Percentiles rank a stretch among this genome's conserved stretches.
Evolutionary conservation across 352 stramenopile genomes (phyloP).

Genomic region (Phytophthora pisi): DNA sequence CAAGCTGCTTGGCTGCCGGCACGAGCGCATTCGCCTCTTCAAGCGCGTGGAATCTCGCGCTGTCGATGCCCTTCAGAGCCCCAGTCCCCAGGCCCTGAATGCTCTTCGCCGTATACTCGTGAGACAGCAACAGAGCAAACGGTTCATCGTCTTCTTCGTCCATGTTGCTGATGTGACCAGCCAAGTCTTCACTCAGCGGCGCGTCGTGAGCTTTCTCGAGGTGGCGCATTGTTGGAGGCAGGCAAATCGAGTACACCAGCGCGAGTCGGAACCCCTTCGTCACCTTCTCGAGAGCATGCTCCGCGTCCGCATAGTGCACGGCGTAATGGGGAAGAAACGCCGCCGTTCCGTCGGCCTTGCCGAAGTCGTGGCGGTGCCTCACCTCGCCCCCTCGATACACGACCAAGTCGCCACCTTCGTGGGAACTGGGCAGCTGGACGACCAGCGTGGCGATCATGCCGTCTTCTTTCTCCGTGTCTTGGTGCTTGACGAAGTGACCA

Average conservation of each 20-base stretch:
- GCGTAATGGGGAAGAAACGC: constrained; percentile 21
- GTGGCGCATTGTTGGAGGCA: constrained; percentile 18
- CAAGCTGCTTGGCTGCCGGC: neutral
- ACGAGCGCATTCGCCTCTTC: constrained; percentile 8
- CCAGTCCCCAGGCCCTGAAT: constrained; percentile 13
- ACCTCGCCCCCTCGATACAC: constrained; percentile 7
- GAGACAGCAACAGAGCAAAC: constrained; percentile 22
- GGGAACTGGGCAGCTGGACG: constrained; percentile 34
- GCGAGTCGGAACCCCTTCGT: constrained; percentile 26
- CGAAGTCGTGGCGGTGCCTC: constrained; percentile 21
- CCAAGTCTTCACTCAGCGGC: neutral
- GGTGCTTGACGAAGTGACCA: constrained; percentile 46
- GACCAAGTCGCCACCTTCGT: constrained; percentile 15
- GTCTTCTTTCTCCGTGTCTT: constrained; percentile 53
- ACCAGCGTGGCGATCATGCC: constrained; percentile 55
- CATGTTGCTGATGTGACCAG: constrained; percentile 33
- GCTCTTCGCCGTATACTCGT: constrained; percentile 27
- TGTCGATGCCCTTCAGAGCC: constrained; percentile 24
- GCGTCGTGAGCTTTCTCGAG: constrained; percentile 5
- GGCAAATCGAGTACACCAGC: constrained; percentile 26
- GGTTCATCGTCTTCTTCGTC: constrained; percentile 38
- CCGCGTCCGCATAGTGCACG: constrained; percentile 28
- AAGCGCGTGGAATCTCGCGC: constrained; percentile 13
- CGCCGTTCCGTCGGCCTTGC: constrained; percentile 14
- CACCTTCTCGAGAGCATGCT: constrained; percentile 23